Base-by-base conservation (phyloP, 2,329 filamentous ascomycete genomes). In the Bretziella fagacearum region DNA sequence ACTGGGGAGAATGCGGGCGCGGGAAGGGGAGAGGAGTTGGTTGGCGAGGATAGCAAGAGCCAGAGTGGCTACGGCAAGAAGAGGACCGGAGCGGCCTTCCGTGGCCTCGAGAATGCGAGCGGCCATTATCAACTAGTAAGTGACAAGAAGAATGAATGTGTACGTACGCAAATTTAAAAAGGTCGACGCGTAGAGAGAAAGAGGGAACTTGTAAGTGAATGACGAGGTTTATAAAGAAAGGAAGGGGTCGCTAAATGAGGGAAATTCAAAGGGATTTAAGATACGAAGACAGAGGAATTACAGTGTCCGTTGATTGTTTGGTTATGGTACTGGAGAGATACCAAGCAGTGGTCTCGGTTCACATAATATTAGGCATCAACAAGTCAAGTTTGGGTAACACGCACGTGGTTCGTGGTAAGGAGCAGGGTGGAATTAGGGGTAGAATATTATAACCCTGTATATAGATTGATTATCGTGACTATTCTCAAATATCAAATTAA, bases 51-150 rank as follows among this genome's bases (percentile, higher is more conserved):
- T 57, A 15, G 67, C 56, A 32, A 68, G 52, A 11, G 62, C 56
- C 33, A 66, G 53, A 6, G 66, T 69, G 6, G 62, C 59, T n/a
- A 64, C 53, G 29, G 63, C 61, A 0, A 67, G 65, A 2, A 63
- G 63, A 17, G 60, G 62, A 25, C 30, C 40, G 18, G 39, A 23
- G 13, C 44, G 44, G 44, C 44, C 44, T 26, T 45, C 45, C 7
- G 41, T 18, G 30, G 15, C 44, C 11, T 47, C 45, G 26, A 47
- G 45, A 29, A 51, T 29, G 27, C 25, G 35, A 22, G 44, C 44
- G 25, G 45, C 22, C 49, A 51, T 51, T 10, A 10, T 20, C 4
- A 20, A 30, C 17, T 39, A n/a, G n/a, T 23, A 36, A 39, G 35
- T 3, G 18, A 22, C 4, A 10, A 39, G 15, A 22, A 23, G 15